Evolutionary conservation across 805 yeast genomes (phyloP).

Genomic region (Lipomyces yamanashiensis): DNA sequence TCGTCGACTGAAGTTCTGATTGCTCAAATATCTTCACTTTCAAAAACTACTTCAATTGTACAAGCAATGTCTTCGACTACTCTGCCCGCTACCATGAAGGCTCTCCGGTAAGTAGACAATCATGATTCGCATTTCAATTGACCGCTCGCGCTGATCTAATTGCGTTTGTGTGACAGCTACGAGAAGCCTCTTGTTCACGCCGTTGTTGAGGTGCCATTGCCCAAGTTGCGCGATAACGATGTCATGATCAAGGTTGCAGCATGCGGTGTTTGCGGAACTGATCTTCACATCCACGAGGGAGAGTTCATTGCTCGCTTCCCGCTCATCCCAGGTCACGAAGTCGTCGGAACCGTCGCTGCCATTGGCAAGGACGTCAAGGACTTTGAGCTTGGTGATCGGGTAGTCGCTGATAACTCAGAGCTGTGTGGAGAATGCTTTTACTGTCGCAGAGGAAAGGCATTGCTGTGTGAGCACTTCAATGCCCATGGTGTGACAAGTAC

Average conservation of each 20-base stretch:
- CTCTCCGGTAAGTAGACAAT: slow-evolving; percentile 25
- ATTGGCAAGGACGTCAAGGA: slow-evolving; percentile 29
- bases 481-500: slow-evolving; percentile 34
- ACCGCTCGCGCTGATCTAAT: background rate
- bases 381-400: slow-evolving; percentile 29
- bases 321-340: slow-evolving; percentile 35
- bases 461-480: slow-evolving; percentile 34
- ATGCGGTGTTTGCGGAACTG: slow-evolving; percentile 36
- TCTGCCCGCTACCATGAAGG: slow-evolving; percentile 33
- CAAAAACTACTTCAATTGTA: slow-evolving; percentile 41
- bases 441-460: slow-evolving; percentile 34
- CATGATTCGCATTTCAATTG: background rate
- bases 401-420: slow-evolving; percentile 36
- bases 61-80: slow-evolving; percentile 27
- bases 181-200: slow-evolving; percentile 31
- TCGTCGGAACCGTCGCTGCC: slow-evolving; percentile 35
- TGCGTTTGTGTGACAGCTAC: slow-evolving; percentile 15
- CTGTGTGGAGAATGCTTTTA: slow-evolving; percentile 34
- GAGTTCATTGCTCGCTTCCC: slow-evolving; percentile 35
- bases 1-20: no score
- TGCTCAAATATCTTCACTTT: no score
- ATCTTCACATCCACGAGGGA: slow-evolving; percentile 36
- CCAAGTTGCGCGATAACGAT: slow-evolving; percentile 29
- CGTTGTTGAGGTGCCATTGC: slow-evolving; percentile 27
- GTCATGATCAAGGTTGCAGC: slow-evolving; percentile 34